Evolutionary conservation across 1,284 basidiomycete species (phyloP).

Genomic region (Austroboletus novae-zelandiae): DNA sequence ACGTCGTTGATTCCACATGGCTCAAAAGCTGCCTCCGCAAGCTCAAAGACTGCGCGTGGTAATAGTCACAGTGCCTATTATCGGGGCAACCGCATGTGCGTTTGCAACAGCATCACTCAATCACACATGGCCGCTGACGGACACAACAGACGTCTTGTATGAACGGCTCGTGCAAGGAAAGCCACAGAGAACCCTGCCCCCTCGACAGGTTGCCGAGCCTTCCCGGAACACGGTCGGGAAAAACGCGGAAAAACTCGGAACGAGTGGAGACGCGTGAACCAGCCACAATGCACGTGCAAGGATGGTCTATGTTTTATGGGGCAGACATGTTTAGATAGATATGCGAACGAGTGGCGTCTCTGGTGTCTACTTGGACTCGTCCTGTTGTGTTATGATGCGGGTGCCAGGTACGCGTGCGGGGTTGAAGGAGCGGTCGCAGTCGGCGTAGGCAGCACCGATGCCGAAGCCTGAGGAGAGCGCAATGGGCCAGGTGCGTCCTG

Average conservation of each 20-base stretch:
- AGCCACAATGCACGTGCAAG: not conserved
- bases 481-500: slow-evolving; percentile 96
- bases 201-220: not conserved
- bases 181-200: slow-evolving; percentile 44
- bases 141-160: slow-evolving; percentile 58
- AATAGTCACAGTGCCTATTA: slow-evolving; percentile 60
- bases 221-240: not conserved
- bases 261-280: slow-evolving; percentile 2
- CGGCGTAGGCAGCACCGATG: slow-evolving; percentile 84
- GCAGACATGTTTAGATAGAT: slow-evolving; percentile 9
- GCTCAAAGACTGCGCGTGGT: slow-evolving; percentile 56
- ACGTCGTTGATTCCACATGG: slow-evolving; percentile 18
- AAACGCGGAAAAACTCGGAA: slow-evolving; percentile 22
- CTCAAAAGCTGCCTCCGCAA: slow-evolving; percentile 38
- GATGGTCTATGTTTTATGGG: slow-evolving; percentile 13
- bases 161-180: slow-evolving; percentile 63
- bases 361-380: slow-evolving; percentile 24
- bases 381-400: slow-evolving; percentile 56
- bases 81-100: slow-evolving; percentile 54
- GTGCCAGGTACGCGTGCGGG: slow-evolving; percentile 90
- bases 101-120: slow-evolving; percentile 2
- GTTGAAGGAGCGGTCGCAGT: slow-evolving; percentile 97
- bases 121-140: slow-evolving; percentile 11
- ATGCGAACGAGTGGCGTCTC: not conserved
- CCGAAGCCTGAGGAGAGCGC: slow-evolving; percentile 92